Evolutionary conservation across 2,329 filamentous ascomycete genomes (phyloP).

Genomic region (Capronia coronata): DNA sequence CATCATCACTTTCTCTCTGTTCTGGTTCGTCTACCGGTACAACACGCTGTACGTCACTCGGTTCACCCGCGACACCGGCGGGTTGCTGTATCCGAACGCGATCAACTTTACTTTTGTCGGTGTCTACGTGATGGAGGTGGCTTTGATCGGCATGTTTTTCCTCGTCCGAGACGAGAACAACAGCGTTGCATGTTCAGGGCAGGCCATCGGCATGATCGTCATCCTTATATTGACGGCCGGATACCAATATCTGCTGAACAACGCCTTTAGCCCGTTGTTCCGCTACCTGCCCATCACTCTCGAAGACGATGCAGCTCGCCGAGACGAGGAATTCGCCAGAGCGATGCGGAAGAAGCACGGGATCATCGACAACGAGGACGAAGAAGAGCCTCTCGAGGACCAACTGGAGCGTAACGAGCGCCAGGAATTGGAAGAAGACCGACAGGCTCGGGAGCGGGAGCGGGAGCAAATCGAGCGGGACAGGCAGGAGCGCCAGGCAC

Average conservation of each 20-base stretch:
- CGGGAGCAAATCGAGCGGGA: constrained; percentile 36
- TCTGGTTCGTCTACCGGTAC: constrained; percentile 95
- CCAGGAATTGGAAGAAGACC: constrained; percentile 35
- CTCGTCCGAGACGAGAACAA: constrained; percentile 56
- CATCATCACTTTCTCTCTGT: constrained; percentile 79
- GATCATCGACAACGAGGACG: constrained; percentile 50
- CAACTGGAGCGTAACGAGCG: constrained; percentile 43
- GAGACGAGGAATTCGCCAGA: constrained; percentile 80
- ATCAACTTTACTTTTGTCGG: constrained; percentile 95
- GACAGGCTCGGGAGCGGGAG: constrained; percentile 45
- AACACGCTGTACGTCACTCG: constrained; percentile 92
- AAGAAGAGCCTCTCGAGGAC: constrained; percentile 41
- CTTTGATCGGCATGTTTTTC: constrained; percentile 84
- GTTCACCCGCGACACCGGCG: constrained; percentile 84
- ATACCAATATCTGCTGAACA: constrained; percentile 76
- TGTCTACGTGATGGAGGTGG: constrained; percentile 89
- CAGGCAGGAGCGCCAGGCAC: constrained; percentile 20
- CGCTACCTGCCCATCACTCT: constrained; percentile 88
- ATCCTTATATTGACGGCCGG: constrained; percentile 62
- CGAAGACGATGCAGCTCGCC: constrained; percentile 87
- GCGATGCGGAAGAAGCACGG: constrained; percentile 67
- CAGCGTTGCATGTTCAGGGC: constrained; percentile 58
- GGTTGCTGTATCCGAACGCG: constrained; percentile 81
- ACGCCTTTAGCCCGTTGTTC: constrained; percentile 76
- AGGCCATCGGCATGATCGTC: constrained; percentile 80